phyloP scores from a whole-genome alignment of 2,329 filamentous ascomycete genomes.

The Arthrobotrys musiformis region DNA sequence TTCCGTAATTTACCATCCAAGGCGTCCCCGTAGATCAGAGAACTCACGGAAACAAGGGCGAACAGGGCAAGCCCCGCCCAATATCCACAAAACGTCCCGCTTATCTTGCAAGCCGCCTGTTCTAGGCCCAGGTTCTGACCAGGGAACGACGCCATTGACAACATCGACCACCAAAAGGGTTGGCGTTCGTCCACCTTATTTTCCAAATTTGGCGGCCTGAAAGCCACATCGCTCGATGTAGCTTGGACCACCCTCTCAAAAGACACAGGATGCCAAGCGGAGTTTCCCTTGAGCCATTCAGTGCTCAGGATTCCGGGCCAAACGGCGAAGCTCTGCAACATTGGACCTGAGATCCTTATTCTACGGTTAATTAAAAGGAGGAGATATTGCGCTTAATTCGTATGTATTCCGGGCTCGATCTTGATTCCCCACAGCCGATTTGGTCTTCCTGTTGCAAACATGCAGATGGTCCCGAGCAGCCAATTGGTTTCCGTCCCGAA shows the following conservation, averaged over 20 bases:
- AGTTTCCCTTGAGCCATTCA: neutral
- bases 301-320: neutral
- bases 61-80: constrained; percentile 33
- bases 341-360: neutral
- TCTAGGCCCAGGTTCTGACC: constrained; percentile 30
- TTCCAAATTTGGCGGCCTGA: constrained; percentile 25
- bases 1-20: constrained; percentile 8
- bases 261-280: constrained; percentile 17
- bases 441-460: neutral
- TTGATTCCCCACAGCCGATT: constrained; percentile 9
- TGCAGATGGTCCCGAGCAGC: constrained; percentile 15
- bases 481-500: constrained; percentile 52
- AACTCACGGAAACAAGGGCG: constrained; percentile 7
- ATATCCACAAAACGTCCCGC: constrained; percentile 43
- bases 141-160: constrained; percentile 40
- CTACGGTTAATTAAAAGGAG: constrained; percentile 36
- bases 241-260: neutral
- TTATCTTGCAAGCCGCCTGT: constrained; percentile 32
- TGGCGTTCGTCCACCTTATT: neutral
- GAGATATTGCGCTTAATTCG: constrained; percentile 21
- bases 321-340: constrained; percentile 12
- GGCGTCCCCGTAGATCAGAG: constrained; percentile 41
- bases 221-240: constrained; percentile 30
- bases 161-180: neutral
- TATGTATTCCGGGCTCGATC: neutral